Base-by-base conservation (phyloP, 345 rosid species). In the Eucalyptus cloeziana region DNA sequence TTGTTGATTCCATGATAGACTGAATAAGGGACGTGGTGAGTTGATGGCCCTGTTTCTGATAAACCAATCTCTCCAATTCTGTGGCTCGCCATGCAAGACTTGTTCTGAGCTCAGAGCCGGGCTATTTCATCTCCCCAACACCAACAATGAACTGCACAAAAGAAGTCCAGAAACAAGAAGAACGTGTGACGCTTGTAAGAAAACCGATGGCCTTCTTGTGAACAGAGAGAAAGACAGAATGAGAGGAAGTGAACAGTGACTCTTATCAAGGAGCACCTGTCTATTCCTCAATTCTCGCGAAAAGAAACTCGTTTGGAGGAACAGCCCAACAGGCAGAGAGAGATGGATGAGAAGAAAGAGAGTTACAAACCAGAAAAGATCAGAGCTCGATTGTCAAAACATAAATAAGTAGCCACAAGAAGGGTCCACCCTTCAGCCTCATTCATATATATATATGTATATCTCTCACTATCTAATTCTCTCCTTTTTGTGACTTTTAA, bases 61-160 rank as follows among this genome's bases (percentile, higher is more conserved):
- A 96, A 93, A 89, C 96, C 95, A 40, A 95, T 95, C 92, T 94
- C 97, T 86, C 96, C 98, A 88, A 95, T 88, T 88, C 96, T 91
- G 89, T 95, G 97, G 86, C 93, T 96, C 79, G 97, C 98, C 99
- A 96, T 96, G 93, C 94, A 92, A 87, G 83, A 76, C 83, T 76
- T 76, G 83, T 37, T 37, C 47, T 40, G 47, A 37, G 47, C 83
- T 76, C 83, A 40, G 83, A 76, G 83, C 27, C 14, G 15, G 47
- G 43, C 83, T 76, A 40, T 76, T 40, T 76, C 83, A 40, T 76
- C 62, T 87, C 58, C 24, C 85, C 21, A 51, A 76, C 25, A 86
- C 30, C 87, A 86, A 54, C 64, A 27, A 86, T 54, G 64, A 44
- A 86, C 58, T 49, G 25, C 52, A 21, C 69, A 86, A 21, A 86